Percentiles rank a stretch among this genome's conserved stretches.
Conservation (phyloP, 2,329 filamentous ascomycete species). For the Botrytis medusae region DNA sequence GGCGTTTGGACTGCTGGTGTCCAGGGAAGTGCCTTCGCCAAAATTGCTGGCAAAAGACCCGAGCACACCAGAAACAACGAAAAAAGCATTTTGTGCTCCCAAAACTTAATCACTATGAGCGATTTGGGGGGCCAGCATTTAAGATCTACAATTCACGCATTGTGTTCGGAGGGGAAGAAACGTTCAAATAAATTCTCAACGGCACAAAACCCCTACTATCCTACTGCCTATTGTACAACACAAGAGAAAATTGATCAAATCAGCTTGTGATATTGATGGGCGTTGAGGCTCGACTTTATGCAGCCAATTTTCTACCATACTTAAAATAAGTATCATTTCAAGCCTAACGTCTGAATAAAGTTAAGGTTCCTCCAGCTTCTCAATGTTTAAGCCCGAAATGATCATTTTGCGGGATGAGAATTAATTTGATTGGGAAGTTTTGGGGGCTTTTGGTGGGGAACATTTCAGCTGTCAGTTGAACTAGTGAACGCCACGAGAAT, state of each 20-base stretch:
- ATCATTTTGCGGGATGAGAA: not conserved
- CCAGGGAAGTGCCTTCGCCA: not conserved
- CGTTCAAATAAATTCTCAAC: not conserved
- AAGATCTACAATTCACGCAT: not conserved
- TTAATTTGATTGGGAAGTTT: not conserved
- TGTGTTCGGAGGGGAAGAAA: not conserved
- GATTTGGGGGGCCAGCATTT: not conserved
- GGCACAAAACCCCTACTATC: not conserved
- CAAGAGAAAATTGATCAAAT: not conserved
- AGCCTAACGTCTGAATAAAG: slow-evolving; percentile 1
- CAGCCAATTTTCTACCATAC: not conserved
- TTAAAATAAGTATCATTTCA: not conserved
- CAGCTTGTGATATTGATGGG: not conserved
- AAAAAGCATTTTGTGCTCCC: not conserved
- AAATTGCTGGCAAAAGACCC: not conserved
- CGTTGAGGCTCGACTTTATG: not conserved
- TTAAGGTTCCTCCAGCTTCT: not conserved
- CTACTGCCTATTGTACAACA: not conserved
- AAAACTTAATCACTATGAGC: not conserved
- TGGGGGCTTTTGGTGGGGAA: not conserved
- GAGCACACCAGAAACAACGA: not conserved
- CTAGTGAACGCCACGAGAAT: slow-evolving; percentile 4
- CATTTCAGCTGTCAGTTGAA: slow-evolving; percentile 7
- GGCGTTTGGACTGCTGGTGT: not conserved
- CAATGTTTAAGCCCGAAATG: not conserved